phyloP scores from a whole-genome alignment of 345 rosid genomes.

The Lagerstroemia speciosa region DNA sequence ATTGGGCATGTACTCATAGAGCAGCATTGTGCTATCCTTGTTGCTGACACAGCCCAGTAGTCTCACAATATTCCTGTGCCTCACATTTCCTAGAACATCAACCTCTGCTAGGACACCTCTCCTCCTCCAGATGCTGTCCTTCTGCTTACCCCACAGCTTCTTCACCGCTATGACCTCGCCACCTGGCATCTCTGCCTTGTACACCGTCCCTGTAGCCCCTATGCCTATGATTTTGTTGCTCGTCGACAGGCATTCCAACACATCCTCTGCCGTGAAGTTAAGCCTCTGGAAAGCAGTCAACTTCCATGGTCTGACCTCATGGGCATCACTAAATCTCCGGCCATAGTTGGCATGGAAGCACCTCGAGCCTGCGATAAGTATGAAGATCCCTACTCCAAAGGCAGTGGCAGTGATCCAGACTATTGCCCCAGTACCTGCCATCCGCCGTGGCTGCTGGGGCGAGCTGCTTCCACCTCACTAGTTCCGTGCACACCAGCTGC shows the following conservation, averaged over 20 bases:
- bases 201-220: constrained; percentile 89
- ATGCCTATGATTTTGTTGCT: constrained; percentile 78
- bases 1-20: constrained; percentile 15
- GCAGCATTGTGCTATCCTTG: constrained; percentile 80
- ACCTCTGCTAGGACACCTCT: constrained; percentile 36
- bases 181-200: constrained; percentile 88
- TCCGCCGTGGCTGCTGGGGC: constrained; percentile 44
- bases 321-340: constrained; percentile 23
- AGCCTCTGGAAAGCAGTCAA: constrained; percentile 83
- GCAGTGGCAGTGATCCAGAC: constrained; percentile 90
- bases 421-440: constrained; percentile 52
- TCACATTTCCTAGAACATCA: constrained; percentile 60
- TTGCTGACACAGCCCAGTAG: constrained; percentile 87
- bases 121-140: constrained; percentile 51
- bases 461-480: constrained; percentile 27
- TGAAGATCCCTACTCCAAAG: constrained; percentile 60
- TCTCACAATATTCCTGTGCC: constrained; percentile 91
- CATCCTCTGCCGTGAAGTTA: constrained; percentile 86
- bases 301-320: constrained; percentile 80
- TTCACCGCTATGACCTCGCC: constrained; percentile 96
- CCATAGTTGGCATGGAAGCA: constrained; percentile 58
- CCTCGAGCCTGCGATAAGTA: constrained; percentile 71
- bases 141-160: constrained; percentile 75
- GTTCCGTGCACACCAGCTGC: constrained; percentile 22
- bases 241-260: constrained; percentile 60